Evolutionary conservation across 495 filamentous ascomycete genomes (phyloP).

Genomic region (Neurospora sp.): DNA sequence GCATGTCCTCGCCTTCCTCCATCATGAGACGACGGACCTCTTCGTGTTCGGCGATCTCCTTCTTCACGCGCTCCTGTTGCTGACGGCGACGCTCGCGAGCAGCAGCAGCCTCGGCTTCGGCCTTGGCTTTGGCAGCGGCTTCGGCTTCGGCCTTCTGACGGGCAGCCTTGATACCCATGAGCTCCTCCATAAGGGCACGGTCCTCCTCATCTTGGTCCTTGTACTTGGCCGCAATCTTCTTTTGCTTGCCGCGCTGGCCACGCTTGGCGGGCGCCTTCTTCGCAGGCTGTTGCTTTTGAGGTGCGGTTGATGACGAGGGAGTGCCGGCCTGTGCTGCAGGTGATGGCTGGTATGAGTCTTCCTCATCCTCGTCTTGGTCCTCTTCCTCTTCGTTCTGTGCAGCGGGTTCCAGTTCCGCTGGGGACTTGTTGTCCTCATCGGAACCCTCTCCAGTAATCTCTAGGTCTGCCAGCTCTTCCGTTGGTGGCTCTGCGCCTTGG

Average conservation of each 20-base stretch:
- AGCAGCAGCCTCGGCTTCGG: constrained; percentile 51
- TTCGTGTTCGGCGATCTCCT: constrained; percentile 53
- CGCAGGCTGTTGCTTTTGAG: constrained; percentile 7
- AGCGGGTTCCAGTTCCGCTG: constrained; percentile 1
- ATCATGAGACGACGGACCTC: constrained; percentile 49
- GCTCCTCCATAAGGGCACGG: constrained; percentile 64
- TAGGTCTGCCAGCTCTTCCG: constrained; percentile 23
- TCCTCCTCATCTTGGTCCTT: constrained; percentile 93
- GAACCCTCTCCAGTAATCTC: not conserved
- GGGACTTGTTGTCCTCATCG: not conserved
- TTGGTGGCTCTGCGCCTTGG: constrained; percentile 5
- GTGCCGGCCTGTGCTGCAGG: not conserved
- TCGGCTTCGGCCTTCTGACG: constrained; percentile 42
- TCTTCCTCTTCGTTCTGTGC: constrained; percentile 9
- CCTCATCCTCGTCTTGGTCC: constrained; percentile 12
- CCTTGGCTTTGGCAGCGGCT: constrained; percentile 38
- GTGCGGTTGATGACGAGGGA: not conserved
- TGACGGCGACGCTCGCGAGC: constrained; percentile 61
- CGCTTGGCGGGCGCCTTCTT: constrained; percentile 46
- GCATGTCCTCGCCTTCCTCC: constrained; percentile 33
- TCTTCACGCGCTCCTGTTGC: constrained; percentile 64
- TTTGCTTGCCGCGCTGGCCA: constrained; percentile 75
- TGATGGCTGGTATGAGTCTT: constrained; percentile 4
- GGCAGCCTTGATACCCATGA: constrained; percentile 64
- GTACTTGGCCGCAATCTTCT: constrained; percentile 84